phyloP scores from a whole-genome alignment of 495 filamentous ascomycete species.

The Tuber borchii region DNA sequence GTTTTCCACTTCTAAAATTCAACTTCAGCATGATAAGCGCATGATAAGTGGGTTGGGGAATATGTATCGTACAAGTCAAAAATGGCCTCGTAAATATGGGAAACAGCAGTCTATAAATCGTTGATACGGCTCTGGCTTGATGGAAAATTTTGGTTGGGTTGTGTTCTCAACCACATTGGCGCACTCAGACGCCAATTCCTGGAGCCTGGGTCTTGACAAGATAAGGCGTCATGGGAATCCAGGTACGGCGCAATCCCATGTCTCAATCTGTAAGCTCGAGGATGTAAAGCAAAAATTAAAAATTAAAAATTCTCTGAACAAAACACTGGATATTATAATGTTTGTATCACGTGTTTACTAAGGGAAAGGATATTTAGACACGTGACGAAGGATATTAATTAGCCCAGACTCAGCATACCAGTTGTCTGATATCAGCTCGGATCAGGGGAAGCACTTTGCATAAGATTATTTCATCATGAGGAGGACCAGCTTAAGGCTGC shows the following conservation, averaged over 20 bases:
- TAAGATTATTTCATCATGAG: conserved; percentile 3
- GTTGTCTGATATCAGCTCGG: conserved; percentile 5
- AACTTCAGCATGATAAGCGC: not conserved
- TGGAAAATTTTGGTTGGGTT: not conserved
- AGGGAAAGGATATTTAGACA: not conserved
- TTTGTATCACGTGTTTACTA: not conserved
- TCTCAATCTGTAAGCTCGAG: not conserved
- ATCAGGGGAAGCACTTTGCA: not conserved
- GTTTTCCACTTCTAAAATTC: not conserved
- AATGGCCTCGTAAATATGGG: not conserved
- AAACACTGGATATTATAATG: not conserved
- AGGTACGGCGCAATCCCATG: not conserved
- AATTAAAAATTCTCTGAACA: not conserved
- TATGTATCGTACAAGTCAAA: not conserved
- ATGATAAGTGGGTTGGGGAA: not conserved
- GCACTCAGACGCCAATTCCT: not conserved
- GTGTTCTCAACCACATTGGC: not conserved
- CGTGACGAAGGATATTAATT: not conserved
- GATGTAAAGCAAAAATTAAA: not conserved
- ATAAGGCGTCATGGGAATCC: not conserved
- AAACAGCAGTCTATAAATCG: not conserved
- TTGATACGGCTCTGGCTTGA: not conserved
- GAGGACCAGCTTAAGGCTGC: not conserved
- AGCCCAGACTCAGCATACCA: not conserved
- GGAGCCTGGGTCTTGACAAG: not conserved